These are phyloP conservation scores for Macrophomina tecta DNA, from an alignment of 2,329 filamentous ascomycete genomes.

Conservation along the genomic window DNA sequence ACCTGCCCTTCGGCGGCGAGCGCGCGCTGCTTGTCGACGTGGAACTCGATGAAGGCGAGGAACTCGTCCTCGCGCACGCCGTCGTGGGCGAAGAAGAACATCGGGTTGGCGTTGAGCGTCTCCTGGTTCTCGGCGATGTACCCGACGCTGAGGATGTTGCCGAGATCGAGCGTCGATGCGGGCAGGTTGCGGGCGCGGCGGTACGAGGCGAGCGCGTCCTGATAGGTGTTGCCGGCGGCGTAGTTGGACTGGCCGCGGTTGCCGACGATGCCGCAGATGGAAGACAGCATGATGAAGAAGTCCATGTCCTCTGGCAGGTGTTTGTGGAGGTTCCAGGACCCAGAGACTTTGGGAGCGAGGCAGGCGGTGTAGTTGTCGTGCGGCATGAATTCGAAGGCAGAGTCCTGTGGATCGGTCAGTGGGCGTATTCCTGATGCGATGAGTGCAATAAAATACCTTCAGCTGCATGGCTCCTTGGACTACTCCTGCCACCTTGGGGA, in stretches of 20 bases:
- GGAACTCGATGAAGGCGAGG: conserved; percentile 32
- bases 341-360: conserved; percentile 36
- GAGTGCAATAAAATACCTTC: neutral
- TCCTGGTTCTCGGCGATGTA: conserved; percentile 1
- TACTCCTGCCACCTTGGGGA: conserved; percentile 34
- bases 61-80: conserved; percentile 33
- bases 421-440: neutral
- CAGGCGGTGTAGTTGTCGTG: conserved; percentile 27
- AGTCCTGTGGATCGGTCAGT: conserved; percentile 26
- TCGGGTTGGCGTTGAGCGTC: conserved; percentile 1
- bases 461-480: conserved; percentile 39
- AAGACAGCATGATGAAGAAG: conserved; percentile 38
- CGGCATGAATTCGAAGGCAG: conserved; percentile 27
- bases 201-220: conserved; percentile 37
- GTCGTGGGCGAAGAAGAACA: conserved; percentile 23
- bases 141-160: conserved; percentile 36
- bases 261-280: conserved; percentile 31
- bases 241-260: conserved; percentile 36
- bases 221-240: conserved; percentile 38
- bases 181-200: conserved; percentile 31
- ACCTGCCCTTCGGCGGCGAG: conserved; percentile 29
- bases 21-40: conserved; percentile 30
- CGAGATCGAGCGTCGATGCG: conserved; percentile 31
- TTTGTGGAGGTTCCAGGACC: conserved; percentile 37
- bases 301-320: conserved; percentile 31